Evolutionary conservation across 257 asterid species (phyloP), one percentile per base, ranked within the genome.

Genomic region (Jacaranda mimosifolia): DNA sequence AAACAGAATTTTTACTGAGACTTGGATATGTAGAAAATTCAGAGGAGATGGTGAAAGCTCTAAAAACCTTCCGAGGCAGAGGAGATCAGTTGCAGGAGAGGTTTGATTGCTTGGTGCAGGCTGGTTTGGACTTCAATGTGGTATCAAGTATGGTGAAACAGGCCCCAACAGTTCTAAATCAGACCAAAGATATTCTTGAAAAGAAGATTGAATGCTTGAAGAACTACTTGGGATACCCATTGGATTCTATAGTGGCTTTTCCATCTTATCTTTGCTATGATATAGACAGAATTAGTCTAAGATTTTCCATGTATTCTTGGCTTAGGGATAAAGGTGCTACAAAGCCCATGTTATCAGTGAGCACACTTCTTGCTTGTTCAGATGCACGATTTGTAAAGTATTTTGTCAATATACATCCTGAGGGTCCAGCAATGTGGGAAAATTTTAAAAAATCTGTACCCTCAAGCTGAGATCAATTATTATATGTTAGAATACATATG

Each of bases 61-160:
- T 86, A 35, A 91, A 87, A 78, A 72, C 56, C 35, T 95, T 95
- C 79, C 81, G 99, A 21, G 99, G 99, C 80, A 87, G 98, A 85
- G 99, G 97, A 52, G 98, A 92, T 86, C 96, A 93, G 53, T 72
- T 95, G 75, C 97, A 92, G 81, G 99, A 91, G 88, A 93, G 98
- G 75, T 95, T 95, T 63, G 91, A 95, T 79, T 91, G 93, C 77
- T 67, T 95, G 56, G 91, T 95, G 26, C 80, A 70, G 51, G 93
- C 97, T 38, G 99, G 98, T 63, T 76, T 95, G 76, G 98, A 93
- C 83, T 84, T 83, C 81, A 87, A 88, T 76, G 82, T 76, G 21
- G 97, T 87, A 35, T 76, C 84, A 42, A 70, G 81, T 55, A 95
- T 95, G 96, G 91, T 95, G 56, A 95, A 84, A 77, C 91, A 72